Evolutionary conservation across 2,329 filamentous ascomycete genomes (phyloP), one percentile per base, ranked within the genome.

Genomic region (Colletotrichum agaves): DNA sequence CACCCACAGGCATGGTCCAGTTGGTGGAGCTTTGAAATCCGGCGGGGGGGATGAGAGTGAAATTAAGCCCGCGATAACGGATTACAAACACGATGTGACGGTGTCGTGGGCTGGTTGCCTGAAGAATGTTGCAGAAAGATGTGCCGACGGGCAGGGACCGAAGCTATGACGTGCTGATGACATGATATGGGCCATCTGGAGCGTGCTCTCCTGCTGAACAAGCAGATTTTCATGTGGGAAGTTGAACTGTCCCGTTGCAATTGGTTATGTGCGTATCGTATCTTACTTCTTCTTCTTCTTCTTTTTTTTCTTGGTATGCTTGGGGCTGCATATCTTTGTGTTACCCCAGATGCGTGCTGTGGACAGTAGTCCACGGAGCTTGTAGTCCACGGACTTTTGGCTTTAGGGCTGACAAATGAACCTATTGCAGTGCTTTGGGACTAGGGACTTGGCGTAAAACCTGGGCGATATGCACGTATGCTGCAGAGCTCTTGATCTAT

Each of bases 21-120:
- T 17, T 27, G 23, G 53, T 43, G 53, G 53, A 57, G 53, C 37
- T 44, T 43, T 56, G 52, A 56, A 56, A 57, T 44, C 35, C 21
- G 27, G 11, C 13, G 2, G 19, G 35, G 19, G 8, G 5, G 15
- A 2, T 19, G 23, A 58, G 47, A 52, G 2, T 33, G 47, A 4
- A 21, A 15, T 27, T 15, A 33, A 47, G 21, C 39, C 3, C n/a
- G 23, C 12, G 19, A 2, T 31, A n/a, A 44, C 46, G 55, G 55
- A 46, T 58, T 58, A 58, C 55, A 58, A 58, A 58, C 15, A 33
- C 12, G 27, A 15, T 17, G 35, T 13, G 23, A 2, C 27, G 8
- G 27, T 7, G 6, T 27, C 31, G 49, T 5, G 19, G 15, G 31
- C 46, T 13, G 46, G 15, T 15, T 27, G 7, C 23, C 23, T 49